phyloP scores from a whole-genome alignment of 257 asterid genomes.

The Rauvolfia tetraphylla region DNA sequence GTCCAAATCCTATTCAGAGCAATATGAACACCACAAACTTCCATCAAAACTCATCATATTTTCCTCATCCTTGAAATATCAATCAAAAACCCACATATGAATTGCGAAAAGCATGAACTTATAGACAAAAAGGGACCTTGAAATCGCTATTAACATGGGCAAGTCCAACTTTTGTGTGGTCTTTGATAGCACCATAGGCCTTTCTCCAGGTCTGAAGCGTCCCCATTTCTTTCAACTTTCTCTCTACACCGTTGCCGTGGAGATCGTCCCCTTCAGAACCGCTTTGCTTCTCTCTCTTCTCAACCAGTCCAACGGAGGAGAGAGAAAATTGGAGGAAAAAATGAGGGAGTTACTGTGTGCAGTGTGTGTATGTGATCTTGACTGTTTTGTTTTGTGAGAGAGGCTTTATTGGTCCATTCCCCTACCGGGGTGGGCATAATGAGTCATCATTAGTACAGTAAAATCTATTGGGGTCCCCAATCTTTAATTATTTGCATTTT shows the following conservation, averaged over 20 bases:
- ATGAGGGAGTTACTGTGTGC: neutral
- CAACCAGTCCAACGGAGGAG: neutral
- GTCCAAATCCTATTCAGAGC: constrained; percentile 73
- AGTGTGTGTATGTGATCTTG: constrained; percentile 5
- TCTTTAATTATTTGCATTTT: neutral
- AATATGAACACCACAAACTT: constrained; percentile 16
- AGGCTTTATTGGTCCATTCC: neutral
- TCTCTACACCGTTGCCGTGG: constrained; percentile 14
- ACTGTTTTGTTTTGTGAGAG: neutral
- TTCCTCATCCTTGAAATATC: constrained; percentile 10
- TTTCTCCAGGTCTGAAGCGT: constrained; percentile 77
- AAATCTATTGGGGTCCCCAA: neutral
- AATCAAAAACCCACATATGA: neutral
- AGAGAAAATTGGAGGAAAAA: neutral
- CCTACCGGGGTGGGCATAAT: constrained; percentile 4
- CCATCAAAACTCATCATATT: constrained; percentile 15
- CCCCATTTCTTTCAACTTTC: constrained; percentile 44
- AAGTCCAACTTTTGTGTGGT: constrained; percentile 81
- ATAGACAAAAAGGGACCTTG: constrained; percentile 46
- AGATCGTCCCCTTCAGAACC: constrained; percentile 16
- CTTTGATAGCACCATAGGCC: constrained; percentile 87
- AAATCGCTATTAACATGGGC: constrained; percentile 95
- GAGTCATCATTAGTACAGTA: constrained; percentile 15
- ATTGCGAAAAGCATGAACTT: neutral
- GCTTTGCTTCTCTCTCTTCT: neutral